Conservation (phyloP, 441 rosid genomes). For the Viola pubescens region DNA sequence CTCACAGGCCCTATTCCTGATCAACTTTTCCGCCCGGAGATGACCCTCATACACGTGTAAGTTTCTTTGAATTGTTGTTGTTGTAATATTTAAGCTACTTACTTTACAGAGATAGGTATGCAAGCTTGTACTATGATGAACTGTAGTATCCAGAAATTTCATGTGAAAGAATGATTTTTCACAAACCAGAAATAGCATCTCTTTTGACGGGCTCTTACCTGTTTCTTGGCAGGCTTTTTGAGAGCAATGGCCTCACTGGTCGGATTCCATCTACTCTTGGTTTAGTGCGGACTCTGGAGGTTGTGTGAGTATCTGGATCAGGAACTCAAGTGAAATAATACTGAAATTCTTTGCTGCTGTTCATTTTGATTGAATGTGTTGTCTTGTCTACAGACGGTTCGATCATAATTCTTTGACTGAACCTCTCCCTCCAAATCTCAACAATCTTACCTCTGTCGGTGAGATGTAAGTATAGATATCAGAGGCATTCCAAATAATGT, state of each 20-base stretch:
- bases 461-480: constrained; percentile 49
- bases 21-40: constrained; percentile 47
- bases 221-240: constrained; percentile 45
- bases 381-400: constrained; percentile 45
- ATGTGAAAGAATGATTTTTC: background rate
- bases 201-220: background rate
- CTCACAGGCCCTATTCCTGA: constrained; percentile 57
- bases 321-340: constrained; percentile 3
- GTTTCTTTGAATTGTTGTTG: constrained; percentile 16
- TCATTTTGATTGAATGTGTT: constrained; percentile 5
- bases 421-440: constrained; percentile 42
- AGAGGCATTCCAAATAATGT: background rate
- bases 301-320: constrained; percentile 50
- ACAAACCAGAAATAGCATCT: background rate
- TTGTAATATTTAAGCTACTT: background rate
- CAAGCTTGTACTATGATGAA: too few species aligned
- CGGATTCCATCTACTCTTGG: constrained; percentile 54
- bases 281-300: constrained; percentile 42
- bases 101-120: too few species aligned
- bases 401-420: constrained; percentile 52
- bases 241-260: constrained; percentile 49
- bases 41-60: constrained; percentile 66
- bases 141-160: too few species aligned
- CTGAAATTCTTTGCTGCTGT: background rate
- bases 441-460: constrained; percentile 35